A percentile compares a stretch with the other conserved stretches of the same genome.
Evolutionary conservation across 768 basidiomycete species (phyloP).

Genomic region (Tulasnella sp.): DNA sequence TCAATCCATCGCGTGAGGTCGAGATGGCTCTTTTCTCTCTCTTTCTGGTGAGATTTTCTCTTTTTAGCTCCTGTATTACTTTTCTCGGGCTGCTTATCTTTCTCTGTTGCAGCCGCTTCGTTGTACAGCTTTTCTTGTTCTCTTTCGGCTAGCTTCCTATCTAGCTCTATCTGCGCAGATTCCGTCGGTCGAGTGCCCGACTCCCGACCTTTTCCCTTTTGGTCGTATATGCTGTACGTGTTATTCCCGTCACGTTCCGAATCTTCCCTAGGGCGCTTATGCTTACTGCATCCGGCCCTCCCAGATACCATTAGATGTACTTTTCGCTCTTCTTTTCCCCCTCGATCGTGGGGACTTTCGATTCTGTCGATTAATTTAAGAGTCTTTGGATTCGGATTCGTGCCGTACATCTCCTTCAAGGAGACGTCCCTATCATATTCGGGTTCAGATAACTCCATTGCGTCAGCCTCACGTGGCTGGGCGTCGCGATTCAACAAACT

Average conservation of each 20-base stretch:
- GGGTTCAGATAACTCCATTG: background rate
- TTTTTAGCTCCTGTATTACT: background rate
- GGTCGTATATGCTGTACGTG: background rate
- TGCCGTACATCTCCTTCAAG: too few relatives aligned
- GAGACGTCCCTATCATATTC: too few relatives aligned
- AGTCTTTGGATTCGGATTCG: background rate
- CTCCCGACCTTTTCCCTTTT: background rate
- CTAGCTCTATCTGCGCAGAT: background rate
- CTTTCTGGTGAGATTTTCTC: background rate
- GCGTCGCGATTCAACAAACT: background rate
- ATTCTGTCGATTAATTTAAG: background rate
- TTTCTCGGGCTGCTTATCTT: too few relatives aligned
- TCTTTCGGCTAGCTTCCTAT: background rate
- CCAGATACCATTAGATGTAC: background rate
- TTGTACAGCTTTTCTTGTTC: background rate
- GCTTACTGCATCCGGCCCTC: background rate
- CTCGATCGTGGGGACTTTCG: background rate
- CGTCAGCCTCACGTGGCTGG: background rate
- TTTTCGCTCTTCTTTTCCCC: background rate
- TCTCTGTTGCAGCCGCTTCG: background rate
- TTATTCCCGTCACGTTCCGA: background rate
- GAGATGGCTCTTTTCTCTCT: background rate
- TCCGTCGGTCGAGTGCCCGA: background rate
- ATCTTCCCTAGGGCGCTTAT: background rate
- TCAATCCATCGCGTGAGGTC: too few relatives aligned